Conservation (phyloP, 2,329 filamentous ascomycete species). For the Chaetomium globosum region DNA sequence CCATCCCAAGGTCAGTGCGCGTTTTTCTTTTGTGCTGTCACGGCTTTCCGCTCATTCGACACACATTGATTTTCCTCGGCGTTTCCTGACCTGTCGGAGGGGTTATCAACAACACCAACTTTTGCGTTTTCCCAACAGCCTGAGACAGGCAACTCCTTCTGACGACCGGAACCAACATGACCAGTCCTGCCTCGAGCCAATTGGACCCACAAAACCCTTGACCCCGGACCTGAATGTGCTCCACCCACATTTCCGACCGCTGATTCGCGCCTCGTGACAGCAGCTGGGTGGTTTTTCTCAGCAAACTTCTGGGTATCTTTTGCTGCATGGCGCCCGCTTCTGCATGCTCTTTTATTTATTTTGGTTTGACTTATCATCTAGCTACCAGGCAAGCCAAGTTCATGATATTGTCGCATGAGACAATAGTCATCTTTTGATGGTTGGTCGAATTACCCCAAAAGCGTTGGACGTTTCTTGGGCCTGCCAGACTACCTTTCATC, state of each 20-base stretch:
- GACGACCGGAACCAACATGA: not conserved
- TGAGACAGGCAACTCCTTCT: not conserved
- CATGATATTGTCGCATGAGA: not conserved
- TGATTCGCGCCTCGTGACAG: slow-evolving; percentile 6
- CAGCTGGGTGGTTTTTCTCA: slow-evolving; percentile 7
- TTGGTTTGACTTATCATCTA: not conserved
- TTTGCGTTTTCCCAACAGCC: not conserved
- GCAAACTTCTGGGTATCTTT: slow-evolving; percentile 3
- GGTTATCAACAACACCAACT: not conserved
- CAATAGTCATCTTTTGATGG: not conserved
- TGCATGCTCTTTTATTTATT: not conserved
- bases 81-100: not conserved
- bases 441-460: not conserved
- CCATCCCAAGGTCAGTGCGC: slow-evolving; percentile 7
- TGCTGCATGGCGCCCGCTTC: slow-evolving; percentile 8
- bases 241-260: slow-evolving; percentile 14
- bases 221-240: slow-evolving; percentile 1
- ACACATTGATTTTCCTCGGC: not conserved
- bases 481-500: not conserved
- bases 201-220: slow-evolving; percentile 2
- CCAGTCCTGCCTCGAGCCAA: slow-evolving; percentile 3
- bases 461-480: not conserved
- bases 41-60: not conserved
- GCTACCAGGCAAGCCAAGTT: not conserved
- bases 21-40: not conserved